phyloP scores from a whole-genome alignment of 768 basidiomycete species.

The Suillus placidus region DNA sequence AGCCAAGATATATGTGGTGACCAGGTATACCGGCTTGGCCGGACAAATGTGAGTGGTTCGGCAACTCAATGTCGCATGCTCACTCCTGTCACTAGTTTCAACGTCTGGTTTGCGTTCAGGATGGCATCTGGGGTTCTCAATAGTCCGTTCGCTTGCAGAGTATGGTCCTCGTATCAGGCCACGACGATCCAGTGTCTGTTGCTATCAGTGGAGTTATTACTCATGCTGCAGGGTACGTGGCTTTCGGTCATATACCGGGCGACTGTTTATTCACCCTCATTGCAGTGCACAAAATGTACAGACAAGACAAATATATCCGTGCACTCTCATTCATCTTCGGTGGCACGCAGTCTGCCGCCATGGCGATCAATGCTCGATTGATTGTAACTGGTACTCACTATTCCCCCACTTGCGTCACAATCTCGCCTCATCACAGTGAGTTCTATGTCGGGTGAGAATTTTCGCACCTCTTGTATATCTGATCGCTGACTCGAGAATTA shows the following conservation, averaged over 20 bases:
- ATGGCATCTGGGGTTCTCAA: conserved; percentile 18
- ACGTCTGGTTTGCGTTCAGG: conserved; percentile 23
- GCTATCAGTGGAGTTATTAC: conserved; percentile 11
- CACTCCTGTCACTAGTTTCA: conserved; percentile 18
- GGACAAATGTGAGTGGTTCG: too few species aligned
- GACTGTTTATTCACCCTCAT: neutral
- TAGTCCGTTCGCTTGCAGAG: conserved; percentile 12
- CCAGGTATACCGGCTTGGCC: conserved; percentile 19
- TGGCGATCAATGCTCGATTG: conserved; percentile 20
- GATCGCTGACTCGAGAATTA: conserved; percentile 3
- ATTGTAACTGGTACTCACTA: conserved; percentile 14
- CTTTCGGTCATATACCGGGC: neutral
- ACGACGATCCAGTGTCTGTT: conserved; percentile 18
- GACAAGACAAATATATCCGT: conserved; percentile 12
- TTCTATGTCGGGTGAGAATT: conserved; percentile 23
- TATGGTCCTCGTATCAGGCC: conserved; percentile 25
- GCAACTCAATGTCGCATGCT: neutral
- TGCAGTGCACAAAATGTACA: conserved; percentile 24
- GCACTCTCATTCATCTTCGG: conserved; percentile 15
- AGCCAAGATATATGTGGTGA: conserved; percentile 15
- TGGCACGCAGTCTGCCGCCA: conserved; percentile 17
- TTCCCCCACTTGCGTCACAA: conserved; percentile 21
- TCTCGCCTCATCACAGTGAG: conserved; percentile 15
- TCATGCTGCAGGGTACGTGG: conserved; percentile 26
- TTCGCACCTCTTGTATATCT: neutral